Percentiles rank a stretch among this genome's conserved stretches.
Evolutionary conservation across 495 filamentous ascomycete genomes (phyloP).

Genomic region (Aspergillus heteromorphus): DNA sequence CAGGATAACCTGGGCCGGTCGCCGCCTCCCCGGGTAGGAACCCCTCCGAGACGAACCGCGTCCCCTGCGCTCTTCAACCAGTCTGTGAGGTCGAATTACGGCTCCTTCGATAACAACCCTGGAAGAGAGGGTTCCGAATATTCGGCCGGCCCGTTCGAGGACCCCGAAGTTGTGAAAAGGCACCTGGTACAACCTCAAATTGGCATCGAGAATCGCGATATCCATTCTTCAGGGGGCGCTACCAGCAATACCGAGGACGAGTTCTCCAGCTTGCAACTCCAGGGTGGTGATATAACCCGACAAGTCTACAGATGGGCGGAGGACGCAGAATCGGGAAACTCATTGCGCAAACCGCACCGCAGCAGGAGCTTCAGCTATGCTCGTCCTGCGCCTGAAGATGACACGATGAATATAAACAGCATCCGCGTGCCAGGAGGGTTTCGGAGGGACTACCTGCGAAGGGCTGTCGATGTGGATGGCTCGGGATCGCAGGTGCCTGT

Average conservation of each 20-base stretch:
- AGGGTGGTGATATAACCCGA: constrained; percentile 89
- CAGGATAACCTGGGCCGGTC: constrained; percentile 57
- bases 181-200: constrained; percentile 71
- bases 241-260: constrained; percentile 61
- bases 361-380: constrained; percentile 80
- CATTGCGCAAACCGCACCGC: constrained; percentile 49
- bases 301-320: constrained; percentile 94
- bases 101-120: constrained; percentile 66
- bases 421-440: constrained; percentile 94
- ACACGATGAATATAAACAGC: constrained; percentile 72
- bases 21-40: constrained; percentile 43
- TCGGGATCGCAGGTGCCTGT: constrained; percentile 30
- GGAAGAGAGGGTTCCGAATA: constrained; percentile 30
- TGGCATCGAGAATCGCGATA: constrained; percentile 32
- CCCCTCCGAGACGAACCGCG: constrained; percentile 49
- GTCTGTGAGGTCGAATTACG: constrained; percentile 61
- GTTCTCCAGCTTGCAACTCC: constrained; percentile 86
- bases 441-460: constrained; percentile 76
- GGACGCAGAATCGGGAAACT: constrained; percentile 56
- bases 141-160: constrained; percentile 55
- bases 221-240: constrained; percentile 36
- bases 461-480: constrained; percentile 51
- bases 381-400: constrained; percentile 69
- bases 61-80: constrained; percentile 48
- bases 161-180: constrained; percentile 73